Evolutionary conservation across 192 early-diverging fungal genomes (phyloP), one percentile per base, ranked within the genome.

Genomic region (Cetraspora pellucida): DNA sequence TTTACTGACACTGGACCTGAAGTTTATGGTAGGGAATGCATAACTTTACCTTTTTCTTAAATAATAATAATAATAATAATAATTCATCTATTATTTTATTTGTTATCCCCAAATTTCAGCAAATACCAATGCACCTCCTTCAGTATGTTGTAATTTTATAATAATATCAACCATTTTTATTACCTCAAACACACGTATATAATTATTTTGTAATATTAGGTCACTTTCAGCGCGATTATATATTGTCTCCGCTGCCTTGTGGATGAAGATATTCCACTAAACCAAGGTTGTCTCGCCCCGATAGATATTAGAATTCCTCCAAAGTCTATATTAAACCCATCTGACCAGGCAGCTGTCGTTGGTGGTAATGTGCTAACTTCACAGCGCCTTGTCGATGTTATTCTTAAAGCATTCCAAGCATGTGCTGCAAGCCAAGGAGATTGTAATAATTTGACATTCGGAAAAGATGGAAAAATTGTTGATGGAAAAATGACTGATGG

Each of bases 361-460:
- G 97, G 97, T 58, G 97, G 97, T 47, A 99, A 99, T 71, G 97
- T 99, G 2, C 80, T 97, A 81, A 97, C 96, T 0, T 93, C 92
- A 45, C 97, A 99, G 83, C 86, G 97, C 31, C 77, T 98, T 10
- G 93, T 94, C 19, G 97, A 99, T 77, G 95, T 97, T 21, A 89
- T 99, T 52, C 78, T 99, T 14, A 91, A 93, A 47, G 93, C 96
- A 3, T 98, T 99, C 79, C 83, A 87, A 16, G 96, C 94, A 0
- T 94, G 93, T 72, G 95, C 95, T 3, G 96, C 97, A 0, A 93
- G 91, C 25, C 96, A 99, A 81, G 91, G 97, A 0, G 95, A 93
- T 81, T 93, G 92, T 87, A 99, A 99, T 87, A 99, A 99, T 77
- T 84, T 99, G 61, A 98, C 97, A 3, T 99, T 99, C 81, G 97